These are phyloP conservation scores for Beauveria rudraprayagi DNA, from an alignment of 2,329 filamentous ascomycete species.

Conservation along the genomic window DNA sequence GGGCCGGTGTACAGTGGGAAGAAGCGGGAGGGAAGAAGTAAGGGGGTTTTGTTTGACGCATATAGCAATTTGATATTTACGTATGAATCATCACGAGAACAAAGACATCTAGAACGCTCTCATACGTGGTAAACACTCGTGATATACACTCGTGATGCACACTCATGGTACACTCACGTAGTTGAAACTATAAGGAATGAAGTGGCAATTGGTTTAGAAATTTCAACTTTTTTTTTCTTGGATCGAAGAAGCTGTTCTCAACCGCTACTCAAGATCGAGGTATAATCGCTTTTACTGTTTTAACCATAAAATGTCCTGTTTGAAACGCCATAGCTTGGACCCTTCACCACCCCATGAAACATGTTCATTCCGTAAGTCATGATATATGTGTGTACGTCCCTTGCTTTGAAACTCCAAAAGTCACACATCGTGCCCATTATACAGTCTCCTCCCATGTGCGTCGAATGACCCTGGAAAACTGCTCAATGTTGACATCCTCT, in stretches of 20 bases:
- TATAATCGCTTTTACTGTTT: constrained; percentile 10
- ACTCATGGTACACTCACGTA: not conserved
- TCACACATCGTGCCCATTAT: constrained; percentile 15
- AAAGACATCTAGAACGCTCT: not conserved
- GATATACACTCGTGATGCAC: not conserved
- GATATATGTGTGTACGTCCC: constrained; percentile 5
- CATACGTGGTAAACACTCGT: not conserved
- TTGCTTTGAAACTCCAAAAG: not conserved
- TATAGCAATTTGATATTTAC: constrained; percentile 14
- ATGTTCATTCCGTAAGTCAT: constrained; percentile 9
- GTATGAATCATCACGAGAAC: constrained; percentile 17
- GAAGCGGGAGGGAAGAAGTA: constrained; percentile 46
- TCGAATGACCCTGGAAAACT: constrained; percentile 72
- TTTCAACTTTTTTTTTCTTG: constrained; percentile 7
- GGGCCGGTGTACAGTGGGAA: constrained; percentile 98
- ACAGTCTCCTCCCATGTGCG: constrained; percentile 71
- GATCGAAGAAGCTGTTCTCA: not conserved
- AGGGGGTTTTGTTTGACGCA: not conserved
- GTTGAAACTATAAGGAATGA: not conserved
- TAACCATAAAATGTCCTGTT: constrained; percentile 12
- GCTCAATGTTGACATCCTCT: constrained; percentile 89
- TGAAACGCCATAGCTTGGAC: constrained; percentile 12
- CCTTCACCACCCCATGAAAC: constrained; percentile 3
- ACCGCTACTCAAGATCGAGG: constrained; percentile 1
- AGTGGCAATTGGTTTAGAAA: not conserved